Percentiles rank a stretch among this genome's conserved stretches.
Conservation (phyloP, 2,329 filamentous ascomycete species). For the Phaeomoniella chlamydospora region DNA sequence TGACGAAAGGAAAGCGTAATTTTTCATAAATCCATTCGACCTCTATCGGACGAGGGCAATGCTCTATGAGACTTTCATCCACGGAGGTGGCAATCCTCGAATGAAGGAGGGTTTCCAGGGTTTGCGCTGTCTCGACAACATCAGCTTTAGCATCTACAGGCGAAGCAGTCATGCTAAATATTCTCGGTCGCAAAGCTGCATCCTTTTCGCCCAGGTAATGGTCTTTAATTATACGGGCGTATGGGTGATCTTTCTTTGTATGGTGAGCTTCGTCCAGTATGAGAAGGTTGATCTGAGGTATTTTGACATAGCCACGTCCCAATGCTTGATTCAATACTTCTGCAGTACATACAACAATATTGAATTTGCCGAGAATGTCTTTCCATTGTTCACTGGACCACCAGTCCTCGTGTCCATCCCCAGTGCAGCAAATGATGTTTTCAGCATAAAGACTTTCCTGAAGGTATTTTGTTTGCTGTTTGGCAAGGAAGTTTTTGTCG, state of each 20-base stretch:
- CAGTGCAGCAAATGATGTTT: constrained; percentile 59
- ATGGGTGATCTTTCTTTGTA: constrained; percentile 84
- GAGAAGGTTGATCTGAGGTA: constrained; percentile 73
- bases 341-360: constrained; percentile 84
- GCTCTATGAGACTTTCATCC: constrained; percentile 43
- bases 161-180: constrained; percentile 95
- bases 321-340: constrained; percentile 72
- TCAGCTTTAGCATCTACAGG: constrained; percentile 75
- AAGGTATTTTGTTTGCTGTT: constrained; percentile 76
- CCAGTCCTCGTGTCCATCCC: constrained; percentile 48
- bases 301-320: constrained; percentile 62
- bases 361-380: constrained; percentile 46
- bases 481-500: constrained; percentile 60
- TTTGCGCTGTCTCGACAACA: constrained; percentile 51
- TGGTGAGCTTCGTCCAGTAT: constrained; percentile 97
- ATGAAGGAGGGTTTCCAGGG: constrained; percentile 61
- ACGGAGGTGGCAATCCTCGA: constrained; percentile 69
- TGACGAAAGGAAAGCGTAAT: constrained; percentile 41
- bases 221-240: constrained; percentile 77
- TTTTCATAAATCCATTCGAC: constrained; percentile 42
- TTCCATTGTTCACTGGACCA: constrained; percentile 48
- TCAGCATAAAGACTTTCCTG: constrained; percentile 61
- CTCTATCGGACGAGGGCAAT: constrained; percentile 45
- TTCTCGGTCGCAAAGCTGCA: constrained; percentile 45
- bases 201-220: constrained; percentile 49